Percentiles rank a stretch among this genome's conserved stretches.
Evolutionary conservation across 805 yeast genomes (phyloP).

Genomic region (Saccharomycopsis sp.): DNA sequence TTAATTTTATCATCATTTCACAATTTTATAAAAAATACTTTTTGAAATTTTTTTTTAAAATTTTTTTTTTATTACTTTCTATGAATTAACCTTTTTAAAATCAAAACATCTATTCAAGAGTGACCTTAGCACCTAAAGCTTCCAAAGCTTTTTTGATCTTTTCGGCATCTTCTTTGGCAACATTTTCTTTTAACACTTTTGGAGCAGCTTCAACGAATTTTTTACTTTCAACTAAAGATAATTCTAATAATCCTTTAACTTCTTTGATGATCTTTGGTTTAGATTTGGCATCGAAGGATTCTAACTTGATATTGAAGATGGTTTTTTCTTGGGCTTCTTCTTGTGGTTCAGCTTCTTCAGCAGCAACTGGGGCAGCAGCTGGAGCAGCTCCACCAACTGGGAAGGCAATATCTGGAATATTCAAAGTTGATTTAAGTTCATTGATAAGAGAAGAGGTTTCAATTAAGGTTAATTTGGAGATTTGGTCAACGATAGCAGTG

Average conservation of each 20-base stretch:
- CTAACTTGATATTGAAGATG: constrained; percentile 84
- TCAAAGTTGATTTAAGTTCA: constrained; percentile 70
- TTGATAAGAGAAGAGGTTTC: constrained; percentile 85
- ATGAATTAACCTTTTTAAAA: too few relatives aligned
- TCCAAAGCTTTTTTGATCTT: constrained; percentile 89
- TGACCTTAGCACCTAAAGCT: constrained; percentile 88
- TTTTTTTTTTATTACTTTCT: too few relatives aligned
- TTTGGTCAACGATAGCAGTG: constrained; percentile 76
- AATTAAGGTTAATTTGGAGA: constrained; percentile 79
- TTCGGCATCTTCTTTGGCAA: constrained; percentile 96
- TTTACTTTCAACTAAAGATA: constrained; percentile 93
- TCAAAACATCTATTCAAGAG: constrained; percentile 87
- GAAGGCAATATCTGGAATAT: constrained; percentile 88
- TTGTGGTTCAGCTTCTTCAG: constrained; percentile 60
- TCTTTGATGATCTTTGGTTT: constrained; percentile 98
- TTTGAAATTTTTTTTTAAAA: too few relatives aligned
- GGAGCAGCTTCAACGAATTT: constrained; percentile 98
- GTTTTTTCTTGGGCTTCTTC: constrained; percentile 86
- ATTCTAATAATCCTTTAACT: constrained; percentile 82
- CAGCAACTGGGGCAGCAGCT: constrained; percentile 53
- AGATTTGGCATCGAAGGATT: constrained; percentile 85
- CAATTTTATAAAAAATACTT: too few relatives aligned
- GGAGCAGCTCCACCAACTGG: constrained; percentile 58
- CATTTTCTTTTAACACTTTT: constrained; percentile 87
- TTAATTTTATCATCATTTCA: too few relatives aligned